Conservation (phyloP, 345 rosid species). For the Citrus cavaleriei region DNA sequence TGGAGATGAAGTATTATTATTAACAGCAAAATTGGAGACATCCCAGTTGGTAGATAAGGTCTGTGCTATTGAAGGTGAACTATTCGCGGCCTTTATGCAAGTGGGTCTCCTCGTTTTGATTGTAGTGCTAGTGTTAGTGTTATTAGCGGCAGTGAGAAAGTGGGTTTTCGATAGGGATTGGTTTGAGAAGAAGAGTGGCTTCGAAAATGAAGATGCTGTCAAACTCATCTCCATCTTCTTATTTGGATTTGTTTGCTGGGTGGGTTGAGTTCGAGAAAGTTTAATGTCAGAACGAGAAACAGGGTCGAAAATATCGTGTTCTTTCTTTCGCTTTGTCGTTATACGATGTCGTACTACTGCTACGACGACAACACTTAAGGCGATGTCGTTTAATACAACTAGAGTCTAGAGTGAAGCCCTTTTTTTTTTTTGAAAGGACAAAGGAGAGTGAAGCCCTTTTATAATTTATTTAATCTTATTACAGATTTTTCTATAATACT, state of each 20-base stretch:
- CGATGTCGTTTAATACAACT: neutral
- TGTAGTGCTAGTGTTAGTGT: neutral
- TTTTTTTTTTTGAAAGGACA: no score
- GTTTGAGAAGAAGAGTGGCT: conserved; percentile 26
- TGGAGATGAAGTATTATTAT: conserved; percentile 37
- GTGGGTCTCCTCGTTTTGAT: conserved; percentile 24
- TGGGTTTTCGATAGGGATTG: conserved; percentile 17
- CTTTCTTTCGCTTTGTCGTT: neutral
- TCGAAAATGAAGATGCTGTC: conserved; percentile 22
- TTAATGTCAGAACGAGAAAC: neutral
- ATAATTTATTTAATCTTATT: no score
- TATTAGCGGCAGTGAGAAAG: conserved; percentile 1
- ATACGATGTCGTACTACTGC: neutral
- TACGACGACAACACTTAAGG: neutral
- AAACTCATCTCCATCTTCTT: conserved; percentile 35
- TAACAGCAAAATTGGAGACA: conserved; percentile 30
- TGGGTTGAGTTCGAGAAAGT: neutral
- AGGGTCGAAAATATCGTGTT: neutral
- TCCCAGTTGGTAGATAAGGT: conserved; percentile 75
- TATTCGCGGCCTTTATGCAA: conserved; percentile 37
- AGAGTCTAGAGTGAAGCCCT: neutral
- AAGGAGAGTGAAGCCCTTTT: no score
- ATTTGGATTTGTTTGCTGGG: neutral
- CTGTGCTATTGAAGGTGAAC: conserved; percentile 25
- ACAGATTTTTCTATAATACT: no score